A percentile compares a stretch with the other conserved stretches of the same genome.
These are phyloP conservation scores for Dryadomyces quercivorus DNA, from an alignment of 2,329 filamentous ascomycete genomes.

Conservation along the genomic window DNA sequence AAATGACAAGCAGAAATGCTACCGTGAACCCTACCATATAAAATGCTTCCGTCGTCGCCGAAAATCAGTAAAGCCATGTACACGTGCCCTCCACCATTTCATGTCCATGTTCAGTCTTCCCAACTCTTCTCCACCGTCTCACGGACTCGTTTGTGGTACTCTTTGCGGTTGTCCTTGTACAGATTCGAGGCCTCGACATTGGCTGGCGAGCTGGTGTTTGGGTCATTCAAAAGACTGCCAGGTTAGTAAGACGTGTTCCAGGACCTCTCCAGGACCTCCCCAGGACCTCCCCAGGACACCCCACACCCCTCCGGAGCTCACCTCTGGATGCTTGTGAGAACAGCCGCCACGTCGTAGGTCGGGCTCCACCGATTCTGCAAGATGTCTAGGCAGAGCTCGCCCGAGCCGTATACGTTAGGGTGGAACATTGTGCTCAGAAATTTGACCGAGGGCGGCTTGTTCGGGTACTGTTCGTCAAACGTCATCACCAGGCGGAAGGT, in stretches of 20 bases:
- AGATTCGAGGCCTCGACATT: constrained; percentile 97
- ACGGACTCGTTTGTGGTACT: constrained; percentile 88
- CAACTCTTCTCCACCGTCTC: constrained; percentile 99
- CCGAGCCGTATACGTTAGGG: constrained; percentile 94
- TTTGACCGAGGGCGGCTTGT: constrained; percentile 94
- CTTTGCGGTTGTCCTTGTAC: constrained; percentile 95
- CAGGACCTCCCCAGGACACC: neutral
- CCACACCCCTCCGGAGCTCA: constrained; percentile 21
- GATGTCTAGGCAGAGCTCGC: constrained; percentile 92
- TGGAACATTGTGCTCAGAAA: constrained; percentile 99
- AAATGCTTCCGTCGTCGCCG: neutral
- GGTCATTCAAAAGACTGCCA: constrained; percentile 80
- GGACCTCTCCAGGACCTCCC: neutral
- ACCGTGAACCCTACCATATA: neutral
- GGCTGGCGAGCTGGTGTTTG: constrained; percentile 94
- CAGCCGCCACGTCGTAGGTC: constrained; percentile 94
- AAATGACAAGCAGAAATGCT: neutral
- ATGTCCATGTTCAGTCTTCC: constrained; percentile 57
- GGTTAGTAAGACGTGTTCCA: constrained; percentile 15
- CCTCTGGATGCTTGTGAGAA: constrained; percentile 97
- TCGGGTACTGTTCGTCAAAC: constrained; percentile 97
- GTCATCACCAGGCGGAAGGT: constrained; percentile 98
- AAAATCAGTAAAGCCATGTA: neutral
- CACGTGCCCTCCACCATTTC: neutral
- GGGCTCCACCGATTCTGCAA: constrained; percentile 97